A percentile compares a stretch with the other conserved stretches of the same genome.
These are phyloP conservation scores for Acanthamoeba lenticulata DNA, from an alignment of 208 protist species.

Conservation along the genomic window DNA sequence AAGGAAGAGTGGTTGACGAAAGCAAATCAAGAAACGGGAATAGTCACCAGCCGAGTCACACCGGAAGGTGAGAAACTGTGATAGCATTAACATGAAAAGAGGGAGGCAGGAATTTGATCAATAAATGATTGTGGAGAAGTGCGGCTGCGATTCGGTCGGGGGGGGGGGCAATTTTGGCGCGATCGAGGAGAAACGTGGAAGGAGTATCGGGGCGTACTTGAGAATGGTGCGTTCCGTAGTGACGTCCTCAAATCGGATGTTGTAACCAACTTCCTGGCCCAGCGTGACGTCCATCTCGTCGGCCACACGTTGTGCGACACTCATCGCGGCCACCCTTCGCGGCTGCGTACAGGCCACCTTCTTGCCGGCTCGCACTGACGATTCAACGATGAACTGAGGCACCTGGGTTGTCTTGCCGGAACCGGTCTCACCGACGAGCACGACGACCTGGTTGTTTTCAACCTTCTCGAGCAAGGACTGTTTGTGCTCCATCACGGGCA, in stretches of 20 bases:
- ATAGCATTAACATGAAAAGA: neutral
- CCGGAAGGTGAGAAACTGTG: neutral
- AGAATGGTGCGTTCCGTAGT: conserved; percentile 84
- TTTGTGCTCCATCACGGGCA: conserved; percentile 91
- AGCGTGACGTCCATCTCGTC: conserved; percentile 91
- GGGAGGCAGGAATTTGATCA: neutral
- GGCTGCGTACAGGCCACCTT: conserved; percentile 98
- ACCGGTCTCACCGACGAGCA: conserved; percentile 94
- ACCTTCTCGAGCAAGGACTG: conserved; percentile 86
- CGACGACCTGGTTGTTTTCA: conserved; percentile 83
- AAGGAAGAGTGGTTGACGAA: too few species aligned
- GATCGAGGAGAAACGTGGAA: too few species aligned
- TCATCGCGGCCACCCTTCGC: conserved; percentile 98
- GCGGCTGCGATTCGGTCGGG: too few species aligned
- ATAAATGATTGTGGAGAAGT: too few species aligned
- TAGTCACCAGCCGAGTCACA: neutral
- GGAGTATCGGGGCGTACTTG: conserved; percentile 88
- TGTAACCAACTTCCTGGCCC: conserved; percentile 91
- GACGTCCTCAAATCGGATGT: conserved; percentile 94
- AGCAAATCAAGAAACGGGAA: too few species aligned
- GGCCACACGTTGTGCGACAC: conserved; percentile 97
- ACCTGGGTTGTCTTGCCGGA: conserved; percentile 96
- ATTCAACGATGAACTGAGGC: conserved; percentile 92
- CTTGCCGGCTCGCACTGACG: conserved; percentile 24
- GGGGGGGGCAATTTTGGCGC: too few species aligned